Evolutionary conservation across 2,329 filamentous ascomycete genomes (phyloP), one percentile per base, ranked within the genome.

Genomic region (Fonsecaea pedrosoi): DNA sequence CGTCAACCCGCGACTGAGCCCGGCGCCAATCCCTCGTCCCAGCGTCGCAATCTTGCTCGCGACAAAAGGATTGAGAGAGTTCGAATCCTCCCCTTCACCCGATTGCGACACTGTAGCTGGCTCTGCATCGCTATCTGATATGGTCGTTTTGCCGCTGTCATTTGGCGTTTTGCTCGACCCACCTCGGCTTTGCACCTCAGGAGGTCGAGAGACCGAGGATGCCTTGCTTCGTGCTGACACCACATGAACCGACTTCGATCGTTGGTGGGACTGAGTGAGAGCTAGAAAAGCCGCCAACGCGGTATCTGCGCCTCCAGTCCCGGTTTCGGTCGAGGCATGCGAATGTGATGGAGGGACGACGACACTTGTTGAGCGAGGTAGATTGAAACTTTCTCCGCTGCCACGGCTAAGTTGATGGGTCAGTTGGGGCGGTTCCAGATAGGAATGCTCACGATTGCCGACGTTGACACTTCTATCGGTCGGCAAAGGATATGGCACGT

Each of bases 11-110:
- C 78, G 77, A 67, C 78, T 81, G 34, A 81, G 68, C 2, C 80
- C 80, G 25, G 77, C 79, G 12, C 80, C 79, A 15, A 81, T 74
- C 1, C 80, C 80, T 66, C 78, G 71, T 3, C 78, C 78, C 60
- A 82, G 75, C 18, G 78, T 77, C 7, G 77, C 75, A 69, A 81
- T 53, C 34, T 67, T 70, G 35, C 53, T 65, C 3, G 59, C 68
- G 5, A 69, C 64, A 66, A 70, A 72, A 12, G 71, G 71, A 35
- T 70, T 69, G 10, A 72, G 56, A 9, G 45, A 38, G 18, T 35
- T 53, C 35, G 65, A 66, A 30, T 72, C 70, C 4, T 68, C 71
- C 42, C 54, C 64, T 21, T 55, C 63, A 12, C 60, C 45, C 15
- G 30, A 30, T 45, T 48, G 62, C 30, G 56, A 7, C 25, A 25